These are phyloP conservation scores for Linnemannia schmuckeri DNA, from an alignment of 192 early-diverging fungal genomes.

Conservation along the genomic window DNA sequence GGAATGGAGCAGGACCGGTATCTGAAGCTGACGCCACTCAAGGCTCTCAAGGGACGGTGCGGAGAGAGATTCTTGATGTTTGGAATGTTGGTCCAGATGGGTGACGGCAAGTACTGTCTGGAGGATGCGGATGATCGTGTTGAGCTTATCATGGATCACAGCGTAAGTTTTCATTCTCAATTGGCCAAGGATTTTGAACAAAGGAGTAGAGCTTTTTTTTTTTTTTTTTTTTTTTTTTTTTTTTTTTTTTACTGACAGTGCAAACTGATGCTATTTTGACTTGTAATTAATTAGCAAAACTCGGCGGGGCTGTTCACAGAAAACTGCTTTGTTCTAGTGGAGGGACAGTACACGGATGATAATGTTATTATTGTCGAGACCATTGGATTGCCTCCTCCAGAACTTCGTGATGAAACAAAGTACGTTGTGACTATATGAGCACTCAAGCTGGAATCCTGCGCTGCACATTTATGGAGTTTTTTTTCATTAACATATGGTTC, in stretches of 20 bases:
- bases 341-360: conserved; percentile 83
- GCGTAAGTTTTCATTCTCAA: conserved; percentile 54
- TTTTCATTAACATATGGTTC: not conserved
- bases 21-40: conserved; percentile 81
- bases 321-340: conserved; percentile 87
- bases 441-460: too few species aligned
- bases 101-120: conserved; percentile 84
- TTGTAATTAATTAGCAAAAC: conserved; percentile 52
- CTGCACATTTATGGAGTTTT: not conserved
- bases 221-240: too few species aligned
- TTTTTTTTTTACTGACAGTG: not conserved
- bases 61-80: conserved; percentile 80
- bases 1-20: conserved; percentile 40
- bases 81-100: conserved; percentile 89
- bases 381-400: conserved; percentile 84
- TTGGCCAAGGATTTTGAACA: not conserved
- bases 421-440: conserved; percentile 11
- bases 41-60: conserved; percentile 81
- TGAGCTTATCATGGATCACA: conserved; percentile 75
- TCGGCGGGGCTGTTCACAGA: conserved; percentile 85
- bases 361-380: conserved; percentile 76
- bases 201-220: not conserved
- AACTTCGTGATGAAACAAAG: conserved; percentile 64
- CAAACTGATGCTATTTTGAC: not conserved
- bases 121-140: conserved; percentile 88